These are phyloP conservation scores for Cladobotryum protrusum DNA, from an alignment of 2,329 filamentous ascomycete genomes.

Conservation along the genomic window DNA sequence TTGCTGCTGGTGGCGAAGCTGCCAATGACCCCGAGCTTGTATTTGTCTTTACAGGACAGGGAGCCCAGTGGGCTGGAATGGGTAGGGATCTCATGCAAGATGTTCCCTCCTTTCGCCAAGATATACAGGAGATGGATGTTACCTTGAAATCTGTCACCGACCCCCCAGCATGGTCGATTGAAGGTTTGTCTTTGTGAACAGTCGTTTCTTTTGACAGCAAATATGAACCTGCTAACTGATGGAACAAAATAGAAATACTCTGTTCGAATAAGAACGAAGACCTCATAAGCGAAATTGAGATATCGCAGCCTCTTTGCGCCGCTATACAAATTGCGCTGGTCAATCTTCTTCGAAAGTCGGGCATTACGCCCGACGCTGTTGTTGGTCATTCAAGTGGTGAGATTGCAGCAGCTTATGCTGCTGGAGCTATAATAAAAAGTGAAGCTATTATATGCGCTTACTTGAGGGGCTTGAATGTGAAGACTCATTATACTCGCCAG, in stretches of 20 bases:
- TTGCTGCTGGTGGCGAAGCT: not conserved
- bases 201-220: too few relatives aligned
- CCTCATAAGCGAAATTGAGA: conserved; percentile 15
- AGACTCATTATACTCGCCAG: conserved; percentile 19
- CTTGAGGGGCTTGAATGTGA: conserved; percentile 24
- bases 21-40: not conserved
- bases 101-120: conserved; percentile 3
- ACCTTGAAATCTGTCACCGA: conserved; percentile 5
- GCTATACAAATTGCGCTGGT: conserved; percentile 39
- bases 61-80: conserved; percentile 31
- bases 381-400: conserved; percentile 40
- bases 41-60: conserved; percentile 31
- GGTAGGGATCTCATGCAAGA: conserved; percentile 17
- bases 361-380: conserved; percentile 27
- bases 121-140: conserved; percentile 9
- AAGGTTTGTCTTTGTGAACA: conserved; percentile 4
- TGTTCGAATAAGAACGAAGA: not conserved
- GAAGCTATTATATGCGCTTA: conserved; percentile 28
- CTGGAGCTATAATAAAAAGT: conserved; percentile 26
- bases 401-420: conserved; percentile 39
- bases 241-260: too few relatives aligned
- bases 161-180: conserved; percentile 12
- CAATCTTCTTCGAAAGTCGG: conserved; percentile 27
- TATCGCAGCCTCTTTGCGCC: conserved; percentile 35
- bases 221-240: too few relatives aligned